Conservation (phyloP, 1,139 yeast species). For the Hyphopichia pseudoburtonii region DNA sequence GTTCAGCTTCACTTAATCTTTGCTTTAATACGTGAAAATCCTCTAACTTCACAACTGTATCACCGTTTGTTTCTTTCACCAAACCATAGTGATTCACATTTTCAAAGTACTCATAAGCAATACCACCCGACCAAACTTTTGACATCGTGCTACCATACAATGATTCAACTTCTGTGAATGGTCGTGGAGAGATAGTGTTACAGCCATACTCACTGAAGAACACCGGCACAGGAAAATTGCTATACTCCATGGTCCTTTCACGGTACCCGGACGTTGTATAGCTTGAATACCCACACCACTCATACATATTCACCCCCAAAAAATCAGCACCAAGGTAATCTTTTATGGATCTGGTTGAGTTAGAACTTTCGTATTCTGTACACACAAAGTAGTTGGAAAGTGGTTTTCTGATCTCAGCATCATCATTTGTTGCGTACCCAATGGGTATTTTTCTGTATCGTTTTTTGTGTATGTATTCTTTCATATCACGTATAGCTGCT, state of each 20-base stretch:
- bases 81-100: constrained; percentile 37
- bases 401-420: constrained; percentile 46
- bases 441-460: constrained; percentile 54
- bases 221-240: constrained; percentile 50
- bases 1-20: constrained; percentile 31
- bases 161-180: constrained; percentile 51
- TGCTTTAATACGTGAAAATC: constrained; percentile 42
- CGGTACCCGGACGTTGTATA: constrained; percentile 56
- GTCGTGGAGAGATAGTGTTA: constrained; percentile 52
- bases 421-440: constrained; percentile 65
- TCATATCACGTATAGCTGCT: constrained; percentile 60
- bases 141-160: constrained; percentile 36
- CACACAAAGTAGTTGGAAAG: constrained; percentile 54
- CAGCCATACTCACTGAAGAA: constrained; percentile 68
- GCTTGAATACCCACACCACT: constrained; percentile 67
- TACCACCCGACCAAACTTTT: constrained; percentile 44
- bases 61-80: constrained; percentile 26
- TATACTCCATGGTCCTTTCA: constrained; percentile 51
- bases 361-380: constrained; percentile 13
- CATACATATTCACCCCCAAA: constrained; percentile 62
- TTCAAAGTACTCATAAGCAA: constrained; percentile 41
- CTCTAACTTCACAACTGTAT: constrained; percentile 34
- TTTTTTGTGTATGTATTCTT: constrained; percentile 42
- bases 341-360: background rate
- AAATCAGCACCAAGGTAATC: constrained; percentile 40